Conservation (phyloP, 179 eudicot genomes). For the Spinacia oleracea region DNA sequence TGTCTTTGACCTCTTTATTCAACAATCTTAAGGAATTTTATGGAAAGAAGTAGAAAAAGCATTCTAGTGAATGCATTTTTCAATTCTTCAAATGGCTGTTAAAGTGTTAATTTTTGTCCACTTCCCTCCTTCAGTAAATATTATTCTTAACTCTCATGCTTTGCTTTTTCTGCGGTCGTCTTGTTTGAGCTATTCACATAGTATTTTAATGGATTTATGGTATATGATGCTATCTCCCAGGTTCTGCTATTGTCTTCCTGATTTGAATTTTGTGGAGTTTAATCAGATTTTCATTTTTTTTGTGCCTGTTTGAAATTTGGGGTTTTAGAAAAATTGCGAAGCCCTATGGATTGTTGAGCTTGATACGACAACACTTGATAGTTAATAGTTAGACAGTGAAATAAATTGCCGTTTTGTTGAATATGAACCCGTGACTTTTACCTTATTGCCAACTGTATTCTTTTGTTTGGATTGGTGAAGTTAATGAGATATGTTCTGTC, state of each 20-base stretch:
- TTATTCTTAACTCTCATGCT: too few species aligned
- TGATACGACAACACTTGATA: background rate
- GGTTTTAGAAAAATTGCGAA: background rate
- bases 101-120: too few species aligned
- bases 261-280: too few species aligned
- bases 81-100: too few species aligned
- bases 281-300: background rate
- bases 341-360: background rate
- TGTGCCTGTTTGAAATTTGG: background rate
- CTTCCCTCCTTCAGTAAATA: too few species aligned
- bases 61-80: too few species aligned
- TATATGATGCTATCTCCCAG: background rate
- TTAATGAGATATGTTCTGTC: slow-evolving; percentile 10
- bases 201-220: too few species aligned
- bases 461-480: background rate
- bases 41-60: too few species aligned
- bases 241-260: background rate
- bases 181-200: too few species aligned
- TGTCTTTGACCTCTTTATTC: too few species aligned
- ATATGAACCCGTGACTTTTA: background rate
- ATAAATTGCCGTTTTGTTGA: background rate
- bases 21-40: too few species aligned
- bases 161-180: too few species aligned
- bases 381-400: background rate
- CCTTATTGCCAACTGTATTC: background rate